Percentiles rank a stretch among this genome's conserved stretches.
phyloP scores from a whole-genome alignment of 2,329 filamentous ascomycete species.

The Aspergillus persii region DNA sequence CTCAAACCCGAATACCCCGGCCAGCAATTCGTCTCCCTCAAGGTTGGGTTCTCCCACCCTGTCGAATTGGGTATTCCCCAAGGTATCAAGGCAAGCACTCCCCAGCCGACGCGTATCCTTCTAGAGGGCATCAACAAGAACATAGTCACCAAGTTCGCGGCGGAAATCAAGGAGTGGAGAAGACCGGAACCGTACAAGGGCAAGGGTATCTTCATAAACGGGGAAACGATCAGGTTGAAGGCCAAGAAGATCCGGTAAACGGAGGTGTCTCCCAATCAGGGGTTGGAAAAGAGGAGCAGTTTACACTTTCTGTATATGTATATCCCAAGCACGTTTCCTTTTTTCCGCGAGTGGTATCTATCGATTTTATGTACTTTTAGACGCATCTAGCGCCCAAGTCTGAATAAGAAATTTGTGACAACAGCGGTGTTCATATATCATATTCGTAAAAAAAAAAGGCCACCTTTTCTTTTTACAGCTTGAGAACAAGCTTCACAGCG shows the following conservation, averaged over 20 bases:
- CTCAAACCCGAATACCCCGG: slow-evolving; percentile 67
- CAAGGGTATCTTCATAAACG: slow-evolving; percentile 97
- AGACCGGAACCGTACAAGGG: slow-evolving; percentile 97
- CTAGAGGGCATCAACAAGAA: slow-evolving; percentile 86
- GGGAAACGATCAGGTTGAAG: slow-evolving; percentile 97
- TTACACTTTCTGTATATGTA: slow-evolving; percentile 28
- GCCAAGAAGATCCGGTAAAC: slow-evolving; percentile 90
- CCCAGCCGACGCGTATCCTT: slow-evolving; percentile 86
- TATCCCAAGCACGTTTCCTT: slow-evolving; percentile 21
- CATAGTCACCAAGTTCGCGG: slow-evolving; percentile 86
- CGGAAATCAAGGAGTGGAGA: slow-evolving; percentile 82
- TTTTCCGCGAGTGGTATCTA: slow-evolving; percentile 31
- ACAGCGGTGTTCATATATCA: slow-evolving; percentile 12
- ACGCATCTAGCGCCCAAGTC: slow-evolving; percentile 27
- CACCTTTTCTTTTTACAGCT: slow-evolving; percentile 37
- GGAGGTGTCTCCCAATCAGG: slow-evolving; percentile 15
- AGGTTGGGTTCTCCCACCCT: slow-evolving; percentile 94
- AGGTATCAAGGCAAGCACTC: slow-evolving; percentile 81
- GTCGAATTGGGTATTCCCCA: slow-evolving; percentile 82
- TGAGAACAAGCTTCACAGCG: slow-evolving; percentile 77
- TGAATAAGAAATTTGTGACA: slow-evolving; percentile 11
- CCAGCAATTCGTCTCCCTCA: slow-evolving; percentile 86
- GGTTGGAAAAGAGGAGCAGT: slow-evolving; percentile 25
- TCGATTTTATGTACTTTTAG: slow-evolving; percentile 32
- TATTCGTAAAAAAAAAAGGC: neutral